A percentile compares a stretch with the other conserved stretches of the same genome.
These are phyloP conservation scores for Lepidium didymum DNA, from an alignment of 345 rosid species.

Conservation along the genomic window DNA sequence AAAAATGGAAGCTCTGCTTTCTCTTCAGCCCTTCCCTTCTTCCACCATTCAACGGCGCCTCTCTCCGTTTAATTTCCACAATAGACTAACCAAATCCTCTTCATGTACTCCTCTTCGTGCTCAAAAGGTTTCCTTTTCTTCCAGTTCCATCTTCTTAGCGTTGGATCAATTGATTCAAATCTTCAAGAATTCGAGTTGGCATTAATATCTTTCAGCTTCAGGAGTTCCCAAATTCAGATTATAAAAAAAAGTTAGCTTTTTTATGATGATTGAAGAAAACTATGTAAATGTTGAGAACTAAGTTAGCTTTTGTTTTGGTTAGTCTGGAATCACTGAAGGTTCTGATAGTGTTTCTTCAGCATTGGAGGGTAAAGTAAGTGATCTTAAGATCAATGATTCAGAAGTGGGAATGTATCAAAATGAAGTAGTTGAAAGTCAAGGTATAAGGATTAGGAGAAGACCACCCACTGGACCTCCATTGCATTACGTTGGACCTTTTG, in stretches of 20 bases:
- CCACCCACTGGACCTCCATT: slow-evolving; percentile 73
- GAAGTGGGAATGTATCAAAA: slow-evolving; percentile 58
- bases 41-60: slow-evolving; percentile 10
- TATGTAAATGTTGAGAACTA: not conserved
- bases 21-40: slow-evolving; percentile 26
- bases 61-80: slow-evolving; percentile 19
- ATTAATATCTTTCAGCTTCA: not conserved
- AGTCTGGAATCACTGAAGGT: slow-evolving; percentile 39
- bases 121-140: slow-evolving; percentile 35
- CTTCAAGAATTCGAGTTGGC: not conserved
- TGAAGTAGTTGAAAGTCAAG: slow-evolving; percentile 70
- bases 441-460: slow-evolving; percentile 70
- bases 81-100: slow-evolving; percentile 12
- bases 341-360: slow-evolving; percentile 23
- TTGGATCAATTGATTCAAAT: not conserved
- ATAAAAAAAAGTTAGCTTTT: not conserved
- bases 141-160: not conserved
- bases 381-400: slow-evolving; percentile 55
- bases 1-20: slow-evolving; percentile 46
- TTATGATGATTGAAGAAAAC: not conserved
- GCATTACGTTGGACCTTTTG: slow-evolving; percentile 89
- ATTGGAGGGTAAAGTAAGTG: slow-evolving; percentile 33
- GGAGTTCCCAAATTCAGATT: not conserved
- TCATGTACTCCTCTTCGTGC: slow-evolving; percentile 37
- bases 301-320: slow-evolving; percentile 9